These are phyloP conservation scores for Claviceps maximensis DNA, from an alignment of 2,329 filamentous ascomycete genomes.

Conservation along the genomic window DNA sequence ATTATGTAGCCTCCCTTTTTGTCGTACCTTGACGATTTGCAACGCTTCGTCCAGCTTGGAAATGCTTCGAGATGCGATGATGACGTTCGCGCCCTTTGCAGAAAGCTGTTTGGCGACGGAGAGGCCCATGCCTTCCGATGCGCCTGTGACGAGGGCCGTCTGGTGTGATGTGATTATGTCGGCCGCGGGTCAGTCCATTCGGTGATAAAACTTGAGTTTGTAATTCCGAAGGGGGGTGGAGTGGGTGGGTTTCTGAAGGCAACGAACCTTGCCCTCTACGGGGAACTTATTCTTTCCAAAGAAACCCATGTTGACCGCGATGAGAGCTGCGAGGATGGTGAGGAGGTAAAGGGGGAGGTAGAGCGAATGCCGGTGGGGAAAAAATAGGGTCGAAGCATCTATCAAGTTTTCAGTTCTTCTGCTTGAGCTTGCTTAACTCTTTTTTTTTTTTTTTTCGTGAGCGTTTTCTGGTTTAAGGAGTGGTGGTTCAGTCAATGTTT, in stretches of 20 bases:
- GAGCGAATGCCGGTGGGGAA: constrained; percentile 9
- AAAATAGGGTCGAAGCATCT: constrained; percentile 2
- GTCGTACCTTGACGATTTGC: constrained; percentile 45
- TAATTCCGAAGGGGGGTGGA: neutral
- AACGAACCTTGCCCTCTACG: constrained; percentile 65
- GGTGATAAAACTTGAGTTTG: neutral
- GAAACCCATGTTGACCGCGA: constrained; percentile 46
- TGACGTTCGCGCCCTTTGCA: constrained; percentile 70
- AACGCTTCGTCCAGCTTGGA: constrained; percentile 62
- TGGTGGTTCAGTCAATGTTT: too few species aligned
- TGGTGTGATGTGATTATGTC: too few species aligned
- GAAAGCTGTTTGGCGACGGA: constrained; percentile 62
- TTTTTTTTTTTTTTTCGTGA: too few species aligned
- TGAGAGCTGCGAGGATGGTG: constrained; percentile 21
- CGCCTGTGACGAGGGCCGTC: constrained; percentile 84
- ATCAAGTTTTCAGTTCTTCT: constrained; percentile 1
- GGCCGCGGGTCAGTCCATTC: constrained; percentile 1
- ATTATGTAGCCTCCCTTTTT: too few species aligned
- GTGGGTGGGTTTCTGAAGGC: neutral
- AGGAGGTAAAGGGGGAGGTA: constrained; percentile 10
- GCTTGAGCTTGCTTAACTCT: too few species aligned
- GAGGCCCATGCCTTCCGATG: constrained; percentile 84
- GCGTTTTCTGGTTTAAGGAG: too few species aligned
- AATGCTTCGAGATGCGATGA: constrained; percentile 69
- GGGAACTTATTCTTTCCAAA: constrained; percentile 62